Percentiles rank a stretch among this genome's conserved stretches.
These are phyloP conservation scores for Penicillium sp. DNA, from an alignment of 2,329 filamentous ascomycete species.

Conservation along the genomic window DNA sequence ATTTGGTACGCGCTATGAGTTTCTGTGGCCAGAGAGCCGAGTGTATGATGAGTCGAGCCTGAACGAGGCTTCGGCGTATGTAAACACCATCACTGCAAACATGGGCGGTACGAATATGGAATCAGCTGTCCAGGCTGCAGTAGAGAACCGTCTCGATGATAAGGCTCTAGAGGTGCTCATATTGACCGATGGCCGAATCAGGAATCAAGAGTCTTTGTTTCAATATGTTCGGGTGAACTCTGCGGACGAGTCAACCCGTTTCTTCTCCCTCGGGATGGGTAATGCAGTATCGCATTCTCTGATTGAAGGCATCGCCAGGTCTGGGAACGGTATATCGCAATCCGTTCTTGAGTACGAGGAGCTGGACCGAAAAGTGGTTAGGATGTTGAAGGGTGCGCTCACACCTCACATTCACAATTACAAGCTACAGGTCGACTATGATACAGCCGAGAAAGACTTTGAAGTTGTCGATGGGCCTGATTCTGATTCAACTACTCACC, in stretches of 20 bases:
- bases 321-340: conserved; percentile 66
- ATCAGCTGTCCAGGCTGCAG: conserved; percentile 50
- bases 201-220: conserved; percentile 55
- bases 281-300: conserved; percentile 58
- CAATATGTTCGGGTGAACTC: conserved; percentile 52
- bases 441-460: conserved; percentile 56
- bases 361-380: conserved; percentile 69
- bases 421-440: conserved; percentile 66
- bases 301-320: conserved; percentile 62
- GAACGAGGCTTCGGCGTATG: conserved; percentile 48
- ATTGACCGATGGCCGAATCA: conserved; percentile 62
- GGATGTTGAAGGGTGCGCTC: conserved; percentile 74
- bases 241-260: conserved; percentile 46
- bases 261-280: conserved; percentile 62
- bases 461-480: conserved; percentile 55
- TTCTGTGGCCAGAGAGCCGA: conserved; percentile 55
- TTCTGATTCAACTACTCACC: conserved; percentile 56
- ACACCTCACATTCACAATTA: conserved; percentile 69
- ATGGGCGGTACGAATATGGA: conserved; percentile 62
- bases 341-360: conserved; percentile 66
- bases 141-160: conserved; percentile 52
- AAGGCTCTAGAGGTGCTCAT: conserved; percentile 59
- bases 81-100: conserved; percentile 48
- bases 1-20: conserved; percentile 54
- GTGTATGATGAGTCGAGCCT: conserved; percentile 53